Base-by-base conservation (phyloP, 441 rosid species). In the Populus tomentosa region DNA sequence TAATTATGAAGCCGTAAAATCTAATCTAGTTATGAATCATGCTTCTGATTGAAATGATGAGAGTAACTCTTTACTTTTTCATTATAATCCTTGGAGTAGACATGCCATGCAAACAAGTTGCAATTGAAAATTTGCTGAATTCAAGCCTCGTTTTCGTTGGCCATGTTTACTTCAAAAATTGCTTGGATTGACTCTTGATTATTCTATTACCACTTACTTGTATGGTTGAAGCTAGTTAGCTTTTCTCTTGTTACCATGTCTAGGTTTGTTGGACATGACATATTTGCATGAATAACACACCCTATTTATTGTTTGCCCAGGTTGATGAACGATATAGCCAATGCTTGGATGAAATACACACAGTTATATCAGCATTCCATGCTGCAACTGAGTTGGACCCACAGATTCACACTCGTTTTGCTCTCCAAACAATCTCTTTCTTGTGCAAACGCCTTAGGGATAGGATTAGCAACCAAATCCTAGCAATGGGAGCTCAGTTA, bases 361-460 rank as follows among this genome's bases (percentile, higher is more conserved):
- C 93, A 6, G 93, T 92, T 74, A 77, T 95, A 78, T 94, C 97
- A 20, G 97, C 99, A 2, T 95, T 95, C 82, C 97, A 95, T 38
- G 97, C 97, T 5, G 98, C 94, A 32, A 94, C 97, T 0, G 97
- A 94, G 79, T 78, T 92, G 85, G 92, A 94, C 62, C 99, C 97
- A 0, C 90, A 83, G 81, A 76, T 91, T 71, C 99, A 95, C 77
- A 80, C 97, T 0, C 84, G 94, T 6, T 95, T 94, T 42, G 92
- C 93, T 13, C 92, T 94, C 33, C 95, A 88, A 38, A 90, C 97
- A 0, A 61, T 94, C 18, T 90, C 95, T 0, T 84, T 84, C 71
- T 76, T 88, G 67, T 95, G 92, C 86, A 92, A 86, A 85, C 89
- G 79, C 88, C 84, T 95, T 65, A 84, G 97, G 83, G 92, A 91